These are phyloP conservation scores for Davidsoniella neocaledoniae DNA, from an alignment of 2,329 filamentous ascomycete species.

Conservation along the genomic window DNA sequence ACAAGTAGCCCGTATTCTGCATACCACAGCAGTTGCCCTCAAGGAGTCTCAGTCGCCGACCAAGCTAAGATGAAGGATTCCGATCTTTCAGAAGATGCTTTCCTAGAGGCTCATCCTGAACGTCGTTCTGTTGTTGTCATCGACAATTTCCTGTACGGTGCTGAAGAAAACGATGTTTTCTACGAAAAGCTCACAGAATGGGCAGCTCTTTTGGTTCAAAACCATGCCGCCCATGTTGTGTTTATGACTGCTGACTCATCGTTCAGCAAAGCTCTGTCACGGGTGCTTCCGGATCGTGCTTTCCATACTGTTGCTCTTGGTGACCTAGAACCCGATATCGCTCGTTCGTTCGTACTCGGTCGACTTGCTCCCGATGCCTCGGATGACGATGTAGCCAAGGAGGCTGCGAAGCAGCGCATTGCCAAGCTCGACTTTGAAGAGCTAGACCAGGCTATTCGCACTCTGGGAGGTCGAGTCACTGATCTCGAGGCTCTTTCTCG, in stretches of 20 bases:
- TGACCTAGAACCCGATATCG: conserved; percentile 71
- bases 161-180: conserved; percentile 41
- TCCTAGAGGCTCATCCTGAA: conserved; percentile 78
- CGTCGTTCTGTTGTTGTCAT: conserved; percentile 68
- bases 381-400: conserved; percentile 19
- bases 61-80: conserved; percentile 57
- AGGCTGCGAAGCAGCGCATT: conserved; percentile 14
- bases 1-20: conserved; percentile 76
- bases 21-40: conserved; percentile 64
- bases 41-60: conserved; percentile 45
- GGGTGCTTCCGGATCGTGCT: conserved; percentile 76
- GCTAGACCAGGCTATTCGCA: conserved; percentile 65
- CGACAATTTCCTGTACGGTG: conserved; percentile 80
- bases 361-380: conserved; percentile 33
- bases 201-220: conserved; percentile 70
- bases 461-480: conserved; percentile 79
- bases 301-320: conserved; percentile 75
- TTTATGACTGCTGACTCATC: conserved; percentile 84
- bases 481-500: conserved; percentile 91
- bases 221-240: conserved; percentile 83
- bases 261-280: conserved; percentile 73
- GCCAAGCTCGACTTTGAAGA: conserved; percentile 39
- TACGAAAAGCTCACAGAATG: conserved; percentile 76
- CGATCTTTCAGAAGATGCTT: conserved; percentile 64
- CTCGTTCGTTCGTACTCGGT: conserved; percentile 76